These are phyloP conservation scores for Neoboletus subvelutipes DNA, from an alignment of 768 basidiomycete genomes.

Conservation along the genomic window DNA sequence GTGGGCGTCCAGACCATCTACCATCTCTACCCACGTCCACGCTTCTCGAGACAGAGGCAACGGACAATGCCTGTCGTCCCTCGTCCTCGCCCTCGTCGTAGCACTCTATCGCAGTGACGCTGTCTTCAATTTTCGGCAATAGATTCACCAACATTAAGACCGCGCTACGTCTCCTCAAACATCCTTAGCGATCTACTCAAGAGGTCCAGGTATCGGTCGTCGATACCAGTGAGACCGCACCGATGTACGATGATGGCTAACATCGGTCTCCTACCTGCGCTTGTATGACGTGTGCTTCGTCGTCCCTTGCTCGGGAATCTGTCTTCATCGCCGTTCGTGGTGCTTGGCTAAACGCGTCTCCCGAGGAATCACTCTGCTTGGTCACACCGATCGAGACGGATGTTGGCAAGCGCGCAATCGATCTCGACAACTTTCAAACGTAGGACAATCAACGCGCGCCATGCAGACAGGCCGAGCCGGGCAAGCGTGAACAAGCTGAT, in stretches of 20 bases:
- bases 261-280: conserved; percentile 87
- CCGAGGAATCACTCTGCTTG: conserved; percentile 54
- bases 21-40: not conserved
- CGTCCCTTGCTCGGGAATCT: not conserved
- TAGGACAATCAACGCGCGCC: conserved; percentile 52
- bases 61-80: too few relatives aligned
- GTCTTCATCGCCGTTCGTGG: not conserved
- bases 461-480: conserved; percentile 15
- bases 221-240: conserved; percentile 86
- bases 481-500: conserved; percentile 33
- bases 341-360: conserved; percentile 42
- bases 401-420: conserved; percentile 81
- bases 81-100: too few relatives aligned
- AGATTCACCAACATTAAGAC: too few relatives aligned
- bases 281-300: conserved; percentile 55
- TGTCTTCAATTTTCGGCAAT: too few relatives aligned
- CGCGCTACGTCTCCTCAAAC: conserved; percentile 24
- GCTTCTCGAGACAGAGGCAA: not conserved
- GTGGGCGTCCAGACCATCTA: too few relatives aligned
- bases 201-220: conserved; percentile 41
- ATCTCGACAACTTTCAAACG: conserved; percentile 72
- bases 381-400: conserved; percentile 65
- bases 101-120: too few relatives aligned
- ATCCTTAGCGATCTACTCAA: conserved; percentile 24
- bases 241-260: conserved; percentile 92